phyloP scores from a whole-genome alignment of 2,329 filamentous ascomycete genomes.

The Daldinia sp. region DNA sequence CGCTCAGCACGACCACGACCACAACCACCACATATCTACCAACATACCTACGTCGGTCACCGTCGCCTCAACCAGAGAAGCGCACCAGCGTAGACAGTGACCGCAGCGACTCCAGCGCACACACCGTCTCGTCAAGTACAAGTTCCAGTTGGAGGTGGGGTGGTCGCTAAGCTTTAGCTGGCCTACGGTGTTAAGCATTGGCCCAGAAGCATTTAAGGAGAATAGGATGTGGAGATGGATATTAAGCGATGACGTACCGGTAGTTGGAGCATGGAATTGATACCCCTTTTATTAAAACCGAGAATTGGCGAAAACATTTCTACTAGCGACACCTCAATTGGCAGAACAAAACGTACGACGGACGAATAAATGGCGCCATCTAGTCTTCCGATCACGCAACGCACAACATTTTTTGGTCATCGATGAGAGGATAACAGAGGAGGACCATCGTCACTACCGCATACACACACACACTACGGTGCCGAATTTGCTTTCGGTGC shows the following conservation, averaged over 20 bases:
- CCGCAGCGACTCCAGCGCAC: slow-evolving; percentile 52
- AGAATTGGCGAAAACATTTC: slow-evolving; percentile 28
- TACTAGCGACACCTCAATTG: slow-evolving; percentile 24
- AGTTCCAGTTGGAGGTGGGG: slow-evolving; percentile 53
- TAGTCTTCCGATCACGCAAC: slow-evolving; percentile 33
- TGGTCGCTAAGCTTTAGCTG: slow-evolving; percentile 44
- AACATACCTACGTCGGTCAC: slow-evolving; percentile 48
- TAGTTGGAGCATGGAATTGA: slow-evolving; percentile 35
- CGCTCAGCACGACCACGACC: slow-evolving; percentile 43
- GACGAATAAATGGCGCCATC: slow-evolving; percentile 33
- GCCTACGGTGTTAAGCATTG: neutral
- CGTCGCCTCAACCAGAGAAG: slow-evolving; percentile 56
- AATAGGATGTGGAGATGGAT: slow-evolving; percentile 16
- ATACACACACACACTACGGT: too few species aligned
- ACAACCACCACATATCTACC: slow-evolving; percentile 44
- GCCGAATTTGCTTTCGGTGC: too few species aligned
- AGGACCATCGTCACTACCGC: neutral
- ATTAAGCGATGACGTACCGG: slow-evolving; percentile 33
- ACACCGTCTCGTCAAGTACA: slow-evolving; percentile 49
- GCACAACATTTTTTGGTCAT: slow-evolving; percentile 12
- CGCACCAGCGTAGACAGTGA: slow-evolving; percentile 61
- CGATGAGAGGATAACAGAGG: slow-evolving; percentile 3
- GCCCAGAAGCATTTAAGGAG: neutral
- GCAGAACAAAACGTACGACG: slow-evolving; percentile 11
- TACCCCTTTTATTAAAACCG: slow-evolving; percentile 37